phyloP scores from a whole-genome alignment of 805 yeast genomes.

The Nakazawaea siamensis region DNA sequence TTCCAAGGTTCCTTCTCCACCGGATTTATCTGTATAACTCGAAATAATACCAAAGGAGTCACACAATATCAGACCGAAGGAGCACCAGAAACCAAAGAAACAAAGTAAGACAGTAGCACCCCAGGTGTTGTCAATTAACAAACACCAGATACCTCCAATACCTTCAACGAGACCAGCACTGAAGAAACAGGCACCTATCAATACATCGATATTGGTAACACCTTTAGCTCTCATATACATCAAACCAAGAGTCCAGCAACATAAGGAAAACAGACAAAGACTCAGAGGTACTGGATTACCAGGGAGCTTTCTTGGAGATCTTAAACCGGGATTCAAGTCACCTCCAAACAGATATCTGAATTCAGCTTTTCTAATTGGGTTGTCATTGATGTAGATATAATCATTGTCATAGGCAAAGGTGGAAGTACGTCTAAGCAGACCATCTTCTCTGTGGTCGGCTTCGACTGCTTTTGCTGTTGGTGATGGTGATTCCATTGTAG shows the following conservation, averaged over 20 bases:
- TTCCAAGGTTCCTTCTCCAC: slow-evolving; percentile 15
- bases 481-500: background rate
- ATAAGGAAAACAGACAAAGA: slow-evolving; percentile 36
- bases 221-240: slow-evolving; percentile 37
- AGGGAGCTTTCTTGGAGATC: slow-evolving; percentile 19
- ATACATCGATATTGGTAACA: slow-evolving; percentile 32
- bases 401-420: slow-evolving; percentile 31
- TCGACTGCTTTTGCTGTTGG: background rate
- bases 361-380: slow-evolving; percentile 41
- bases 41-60: slow-evolving; percentile 33
- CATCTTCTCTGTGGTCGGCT: background rate
- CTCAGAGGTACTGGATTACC: slow-evolving; percentile 51
- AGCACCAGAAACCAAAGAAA: slow-evolving; percentile 50
- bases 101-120: slow-evolving; percentile 44
- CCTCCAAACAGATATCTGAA: slow-evolving; percentile 61
- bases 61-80: slow-evolving; percentile 37
- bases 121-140: slow-evolving; percentile 44
- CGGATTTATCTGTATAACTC: slow-evolving; percentile 29
- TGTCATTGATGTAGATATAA: slow-evolving; percentile 31
- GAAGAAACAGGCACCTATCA: slow-evolving; percentile 38
- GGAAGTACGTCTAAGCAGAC: background rate
- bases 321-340: slow-evolving; percentile 33
- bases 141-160: slow-evolving; percentile 43
- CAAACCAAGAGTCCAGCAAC: slow-evolving; percentile 40
- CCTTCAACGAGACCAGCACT: slow-evolving; percentile 43